A percentile compares a stretch with the other conserved stretches of the same genome.
Conservation (phyloP, 257 asterid species). For the Solanum commersonii region DNA sequence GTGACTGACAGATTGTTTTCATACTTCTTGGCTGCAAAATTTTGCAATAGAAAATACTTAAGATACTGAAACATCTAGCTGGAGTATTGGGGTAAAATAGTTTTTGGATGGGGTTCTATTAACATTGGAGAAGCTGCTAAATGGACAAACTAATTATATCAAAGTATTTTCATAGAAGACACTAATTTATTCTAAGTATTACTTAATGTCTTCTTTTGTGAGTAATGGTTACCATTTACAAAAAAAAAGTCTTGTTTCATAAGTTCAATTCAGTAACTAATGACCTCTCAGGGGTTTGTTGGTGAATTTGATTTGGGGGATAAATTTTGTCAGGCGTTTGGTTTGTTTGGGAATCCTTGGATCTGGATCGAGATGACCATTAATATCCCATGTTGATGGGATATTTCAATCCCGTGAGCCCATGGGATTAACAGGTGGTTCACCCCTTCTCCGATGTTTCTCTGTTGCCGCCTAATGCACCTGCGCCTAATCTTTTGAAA, state of each 20-base stretch:
- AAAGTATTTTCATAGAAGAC: background rate
- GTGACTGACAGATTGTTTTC: background rate
- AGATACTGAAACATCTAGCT: background rate
- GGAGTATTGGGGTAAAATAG: background rate
- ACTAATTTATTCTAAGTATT: background rate
- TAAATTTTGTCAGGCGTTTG: background rate
- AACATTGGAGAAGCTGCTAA: background rate
- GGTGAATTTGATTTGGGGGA: background rate
- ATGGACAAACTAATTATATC: background rate
- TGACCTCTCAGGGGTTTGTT: background rate
- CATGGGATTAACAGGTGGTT: background rate
- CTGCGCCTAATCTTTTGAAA: background rate
- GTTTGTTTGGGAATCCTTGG: background rate
- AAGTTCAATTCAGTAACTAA: background rate
- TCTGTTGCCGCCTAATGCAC: background rate
- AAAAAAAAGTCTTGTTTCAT: background rate
- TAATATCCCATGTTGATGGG: background rate
- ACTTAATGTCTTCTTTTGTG: background rate
- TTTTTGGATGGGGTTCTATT: background rate
- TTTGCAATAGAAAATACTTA: background rate
- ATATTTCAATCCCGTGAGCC: background rate
- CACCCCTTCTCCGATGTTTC: background rate
- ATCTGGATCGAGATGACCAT: background rate
- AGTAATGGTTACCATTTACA: background rate
- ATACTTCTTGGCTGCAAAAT: background rate